Percentiles rank a stretch among this genome's conserved stretches.
Conservation (phyloP, 768 basidiomycete species). For the Boletus eberwhitei region DNA sequence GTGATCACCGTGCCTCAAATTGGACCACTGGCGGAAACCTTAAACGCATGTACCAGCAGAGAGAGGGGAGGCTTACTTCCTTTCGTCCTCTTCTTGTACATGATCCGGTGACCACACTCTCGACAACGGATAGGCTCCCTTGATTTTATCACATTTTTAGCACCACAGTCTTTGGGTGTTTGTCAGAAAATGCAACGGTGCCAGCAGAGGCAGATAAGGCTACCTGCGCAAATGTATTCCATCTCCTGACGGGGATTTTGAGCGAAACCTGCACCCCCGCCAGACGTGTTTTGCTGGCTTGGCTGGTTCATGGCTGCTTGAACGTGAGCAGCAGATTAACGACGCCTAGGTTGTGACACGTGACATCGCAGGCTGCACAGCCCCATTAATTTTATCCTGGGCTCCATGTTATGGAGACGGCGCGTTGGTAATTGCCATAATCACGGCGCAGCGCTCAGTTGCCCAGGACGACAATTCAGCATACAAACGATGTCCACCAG, state of each 20-base stretch:
- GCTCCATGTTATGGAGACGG: conserved; percentile 4
- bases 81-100: conserved; percentile 97
- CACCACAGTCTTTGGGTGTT: conserved; percentile 71
- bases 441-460: conserved; percentile 11
- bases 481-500: background rate
- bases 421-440: conserved; percentile 13
- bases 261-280: conserved; percentile 33
- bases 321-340: background rate
- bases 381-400: background rate
- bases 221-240: conserved; percentile 88
- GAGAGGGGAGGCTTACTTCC: conserved; percentile 62
- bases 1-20: conserved; percentile 30
- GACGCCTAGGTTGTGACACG: conserved; percentile 5
- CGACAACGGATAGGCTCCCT: conserved; percentile 93
- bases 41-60: background rate
- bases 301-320: conserved; percentile 39
- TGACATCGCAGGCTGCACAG: conserved; percentile 13
- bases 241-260: conserved; percentile 55
- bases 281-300: conserved; percentile 29
- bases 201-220: conserved; percentile 16
- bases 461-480: conserved; percentile 7
- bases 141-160: conserved; percentile 86
- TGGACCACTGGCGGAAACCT: conserved; percentile 29
- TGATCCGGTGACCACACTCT: conserved; percentile 96
- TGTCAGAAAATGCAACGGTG: conserved; percentile 11